Conservation (phyloP, 2,329 filamentous ascomycete genomes). For the Ophiostoma piceae region DNA sequence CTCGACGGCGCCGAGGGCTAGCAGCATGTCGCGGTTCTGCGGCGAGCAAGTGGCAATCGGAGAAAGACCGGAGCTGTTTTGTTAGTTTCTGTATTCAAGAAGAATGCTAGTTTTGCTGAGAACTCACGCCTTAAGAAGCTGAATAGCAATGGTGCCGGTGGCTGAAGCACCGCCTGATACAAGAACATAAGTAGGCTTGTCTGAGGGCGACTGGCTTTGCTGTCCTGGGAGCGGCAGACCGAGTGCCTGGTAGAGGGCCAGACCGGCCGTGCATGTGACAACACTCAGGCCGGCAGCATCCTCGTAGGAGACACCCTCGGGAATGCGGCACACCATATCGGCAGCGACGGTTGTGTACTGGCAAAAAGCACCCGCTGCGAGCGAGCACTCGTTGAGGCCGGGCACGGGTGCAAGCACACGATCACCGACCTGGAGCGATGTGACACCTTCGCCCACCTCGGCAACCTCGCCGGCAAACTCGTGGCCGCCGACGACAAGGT, state of each 20-base stretch:
- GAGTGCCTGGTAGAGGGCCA: conserved; percentile 24
- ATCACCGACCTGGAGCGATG: conserved; percentile 22
- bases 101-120: too few relatives aligned
- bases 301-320: conserved; percentile 21
- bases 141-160: conserved; percentile 37
- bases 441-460: conserved; percentile 26
- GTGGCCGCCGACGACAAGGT: conserved; percentile 30
- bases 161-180: conserved; percentile 39
- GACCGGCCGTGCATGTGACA: conserved; percentile 25
- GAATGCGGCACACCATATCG: conserved; percentile 22
- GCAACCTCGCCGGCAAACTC: conserved; percentile 33
- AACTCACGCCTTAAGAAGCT: conserved; percentile 34
- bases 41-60: conserved; percentile 27
- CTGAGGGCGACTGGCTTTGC: not conserved
- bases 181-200: conserved; percentile 30
- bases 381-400: conserved; percentile 19
- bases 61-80: conserved; percentile 19
- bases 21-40: conserved; percentile 21
- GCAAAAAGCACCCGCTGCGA: conserved; percentile 29
- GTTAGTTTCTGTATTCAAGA: not conserved
- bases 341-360: conserved; percentile 27
- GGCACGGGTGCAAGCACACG: conserved; percentile 26
- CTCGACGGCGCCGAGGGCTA: conserved; percentile 24
- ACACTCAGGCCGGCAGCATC: conserved; percentile 26
- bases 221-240: conserved; percentile 21